These are phyloP conservation scores for Apiospora arundinis DNA, from an alignment of 2,329 filamentous ascomycete genomes.

Conservation along the genomic window DNA sequence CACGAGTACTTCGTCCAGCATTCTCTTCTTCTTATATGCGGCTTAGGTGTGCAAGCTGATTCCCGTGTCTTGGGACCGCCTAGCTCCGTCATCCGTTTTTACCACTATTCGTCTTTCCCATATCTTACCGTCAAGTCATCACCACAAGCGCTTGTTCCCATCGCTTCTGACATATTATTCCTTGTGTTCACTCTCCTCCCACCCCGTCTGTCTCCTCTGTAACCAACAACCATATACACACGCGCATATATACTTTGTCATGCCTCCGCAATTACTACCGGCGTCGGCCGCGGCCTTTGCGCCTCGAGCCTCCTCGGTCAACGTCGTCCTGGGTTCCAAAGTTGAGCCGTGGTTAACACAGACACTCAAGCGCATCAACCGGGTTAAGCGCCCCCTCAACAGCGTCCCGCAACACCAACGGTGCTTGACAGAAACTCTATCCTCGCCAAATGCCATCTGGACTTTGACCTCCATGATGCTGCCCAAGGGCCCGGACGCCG, in stretches of 20 bases:
- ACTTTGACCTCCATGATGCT: constrained; percentile 92
- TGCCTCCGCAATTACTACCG: constrained; percentile 93
- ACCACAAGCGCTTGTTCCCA: constrained; percentile 33
- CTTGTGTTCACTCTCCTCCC: constrained; percentile 30
- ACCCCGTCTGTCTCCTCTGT: constrained; percentile 23
- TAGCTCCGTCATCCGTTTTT: constrained; percentile 55
- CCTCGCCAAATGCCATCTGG: constrained; percentile 91
- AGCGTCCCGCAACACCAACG: constrained; percentile 93
- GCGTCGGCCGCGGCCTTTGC: constrained; percentile 97
- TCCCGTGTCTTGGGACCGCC: constrained; percentile 62
- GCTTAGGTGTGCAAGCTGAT: constrained; percentile 68
- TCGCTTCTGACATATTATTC: constrained; percentile 38
- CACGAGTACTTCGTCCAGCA: constrained; percentile 64
- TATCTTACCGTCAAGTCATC: constrained; percentile 36
- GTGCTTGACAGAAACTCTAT: constrained; percentile 94
- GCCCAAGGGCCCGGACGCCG: constrained; percentile 83
- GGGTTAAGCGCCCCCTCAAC: constrained; percentile 95
- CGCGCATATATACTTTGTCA: constrained; percentile 51
- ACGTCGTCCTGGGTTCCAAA: constrained; percentile 90
- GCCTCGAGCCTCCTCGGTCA: constrained; percentile 86
- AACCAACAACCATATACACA: constrained; percentile 22
- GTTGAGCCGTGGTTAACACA: constrained; percentile 96
- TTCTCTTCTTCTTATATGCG: constrained; percentile 64
- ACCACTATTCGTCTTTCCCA: constrained; percentile 50
- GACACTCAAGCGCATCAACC: constrained; percentile 95